phyloP scores from a whole-genome alignment of 139 green algal genomes.

The Zygnema circumcarinatum region DNA sequence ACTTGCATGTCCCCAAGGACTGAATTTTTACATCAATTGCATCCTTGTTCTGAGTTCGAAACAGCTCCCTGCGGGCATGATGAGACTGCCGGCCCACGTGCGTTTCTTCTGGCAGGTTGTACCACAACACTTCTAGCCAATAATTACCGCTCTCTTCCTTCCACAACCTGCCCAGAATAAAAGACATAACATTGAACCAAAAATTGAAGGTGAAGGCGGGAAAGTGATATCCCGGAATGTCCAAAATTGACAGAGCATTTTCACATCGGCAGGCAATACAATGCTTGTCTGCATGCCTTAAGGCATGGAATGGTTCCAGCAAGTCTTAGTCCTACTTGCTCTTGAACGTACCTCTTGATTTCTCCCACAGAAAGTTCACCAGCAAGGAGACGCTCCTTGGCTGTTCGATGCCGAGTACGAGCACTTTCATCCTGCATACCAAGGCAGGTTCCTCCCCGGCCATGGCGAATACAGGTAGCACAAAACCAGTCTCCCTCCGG shows the following conservation, averaged over 20 bases:
- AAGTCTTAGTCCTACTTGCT: too few species aligned
- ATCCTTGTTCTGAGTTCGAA: constrained; percentile 70
- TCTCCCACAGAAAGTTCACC: constrained; percentile 30
- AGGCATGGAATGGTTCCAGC: too few species aligned
- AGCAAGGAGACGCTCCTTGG: constrained; percentile 25
- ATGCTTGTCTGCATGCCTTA: too few species aligned
- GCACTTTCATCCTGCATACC: background rate
- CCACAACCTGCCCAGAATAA: too few species aligned
- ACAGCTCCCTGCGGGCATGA: constrained; percentile 83
- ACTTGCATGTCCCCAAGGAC: too few species aligned
- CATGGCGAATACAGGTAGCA: constrained; percentile 63
- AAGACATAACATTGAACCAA: too few species aligned
- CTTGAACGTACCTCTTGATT: constrained; percentile 27
- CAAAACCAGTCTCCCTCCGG: constrained; percentile 84
- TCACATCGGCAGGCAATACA: too few species aligned
- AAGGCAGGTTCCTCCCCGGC: background rate
- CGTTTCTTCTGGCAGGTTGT: constrained; percentile 82
- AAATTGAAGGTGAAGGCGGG: too few species aligned
- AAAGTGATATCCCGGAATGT: too few species aligned
- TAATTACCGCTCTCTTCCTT: constrained; percentile 43
- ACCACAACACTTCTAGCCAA: constrained; percentile 74
- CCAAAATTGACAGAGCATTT: too few species aligned
- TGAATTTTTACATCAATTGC: constrained; percentile 61
- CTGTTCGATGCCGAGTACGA: background rate
- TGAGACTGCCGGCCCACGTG: constrained; percentile 81